These are phyloP conservation scores for Mortierella claussenii DNA, from an alignment of 192 early-diverging fungal species.

Conservation along the genomic window DNA sequence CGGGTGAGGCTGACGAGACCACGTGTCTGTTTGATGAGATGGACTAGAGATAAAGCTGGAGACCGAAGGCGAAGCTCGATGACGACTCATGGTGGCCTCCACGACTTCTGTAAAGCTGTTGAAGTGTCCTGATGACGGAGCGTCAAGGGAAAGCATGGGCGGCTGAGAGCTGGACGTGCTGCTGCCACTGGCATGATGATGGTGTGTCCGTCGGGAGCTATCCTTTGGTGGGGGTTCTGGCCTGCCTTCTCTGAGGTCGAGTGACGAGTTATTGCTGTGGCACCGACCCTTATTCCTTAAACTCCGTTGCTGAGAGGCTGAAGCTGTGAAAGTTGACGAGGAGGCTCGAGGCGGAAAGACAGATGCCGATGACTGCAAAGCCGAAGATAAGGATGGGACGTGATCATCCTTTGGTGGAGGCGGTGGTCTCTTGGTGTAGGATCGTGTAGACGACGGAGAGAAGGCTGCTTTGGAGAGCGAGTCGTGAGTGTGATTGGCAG, in stretches of 20 bases:
- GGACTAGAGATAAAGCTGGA: slow-evolving; percentile 4
- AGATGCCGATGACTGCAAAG: not conserved
- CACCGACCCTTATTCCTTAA: not conserved
- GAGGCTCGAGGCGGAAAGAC: not conserved
- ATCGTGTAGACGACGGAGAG: slow-evolving; percentile 13
- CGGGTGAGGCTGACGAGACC: not conserved
- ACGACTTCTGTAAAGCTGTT: slow-evolving; percentile 27
- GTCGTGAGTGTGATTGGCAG: slow-evolving; percentile 22
- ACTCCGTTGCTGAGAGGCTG: not conserved
- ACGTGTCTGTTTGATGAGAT: not conserved
- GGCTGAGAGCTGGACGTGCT: slow-evolving; percentile 7
- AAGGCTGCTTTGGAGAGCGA: slow-evolving; percentile 21
- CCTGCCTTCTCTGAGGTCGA: slow-evolving; percentile 11
- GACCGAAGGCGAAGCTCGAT: slow-evolving; percentile 3
- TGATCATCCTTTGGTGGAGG: slow-evolving; percentile 28
- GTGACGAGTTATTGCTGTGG: slow-evolving; percentile 1
- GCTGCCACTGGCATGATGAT: not conserved
- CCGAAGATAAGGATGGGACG: not conserved
- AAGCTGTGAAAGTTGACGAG: not conserved
- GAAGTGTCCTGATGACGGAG: slow-evolving; percentile 16
- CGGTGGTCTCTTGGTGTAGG: slow-evolving; percentile 37
- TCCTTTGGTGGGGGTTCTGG: slow-evolving; percentile 44
- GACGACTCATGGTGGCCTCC: slow-evolving; percentile 26
- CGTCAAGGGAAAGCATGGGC: slow-evolving; percentile 26
- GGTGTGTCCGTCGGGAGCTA: slow-evolving; percentile 6